phyloP scores from a whole-genome alignment of 805 yeast species.

The Yamadazyma philogaea region DNA sequence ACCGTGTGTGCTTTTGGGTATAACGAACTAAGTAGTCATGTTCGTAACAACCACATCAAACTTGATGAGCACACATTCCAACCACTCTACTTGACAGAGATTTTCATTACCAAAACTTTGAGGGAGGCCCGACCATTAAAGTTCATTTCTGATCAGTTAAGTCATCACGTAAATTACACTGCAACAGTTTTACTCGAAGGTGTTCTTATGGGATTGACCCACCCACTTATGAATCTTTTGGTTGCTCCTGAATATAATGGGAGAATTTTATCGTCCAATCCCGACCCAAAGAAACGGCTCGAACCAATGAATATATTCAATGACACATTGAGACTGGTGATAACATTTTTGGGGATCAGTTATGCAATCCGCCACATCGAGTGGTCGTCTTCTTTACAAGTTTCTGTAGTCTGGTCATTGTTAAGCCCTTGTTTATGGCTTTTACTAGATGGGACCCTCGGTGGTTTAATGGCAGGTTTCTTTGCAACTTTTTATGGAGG shows the following conservation, averaged over 20 bases:
- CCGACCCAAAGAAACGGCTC: conserved; percentile 26
- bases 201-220: conserved; percentile 51
- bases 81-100: conserved; percentile 38
- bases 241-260: conserved; percentile 29
- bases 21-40: conserved; percentile 50
- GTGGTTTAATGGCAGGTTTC: conserved; percentile 46
- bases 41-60: conserved; percentile 49
- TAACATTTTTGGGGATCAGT: conserved; percentile 67
- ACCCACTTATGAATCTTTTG: conserved; percentile 42
- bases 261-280: conserved; percentile 39
- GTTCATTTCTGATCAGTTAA: background rate
- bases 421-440: conserved; percentile 67
- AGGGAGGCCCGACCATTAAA: conserved; percentile 20
- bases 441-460: conserved; percentile 56
- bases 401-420: conserved; percentile 59
- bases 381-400: conserved; percentile 66
- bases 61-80: conserved; percentile 36
- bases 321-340: conserved; percentile 41
- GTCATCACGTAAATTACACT: conserved; percentile 8
- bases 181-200: conserved; percentile 47
- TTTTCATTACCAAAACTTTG: conserved; percentile 25
- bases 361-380: conserved; percentile 68
- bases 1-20: conserved; percentile 51
- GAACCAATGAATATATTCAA: conserved; percentile 29
- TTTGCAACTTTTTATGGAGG: conserved; percentile 31